phyloP scores from a whole-genome alignment of 805 yeast species.

The Pichia exigua region DNA sequence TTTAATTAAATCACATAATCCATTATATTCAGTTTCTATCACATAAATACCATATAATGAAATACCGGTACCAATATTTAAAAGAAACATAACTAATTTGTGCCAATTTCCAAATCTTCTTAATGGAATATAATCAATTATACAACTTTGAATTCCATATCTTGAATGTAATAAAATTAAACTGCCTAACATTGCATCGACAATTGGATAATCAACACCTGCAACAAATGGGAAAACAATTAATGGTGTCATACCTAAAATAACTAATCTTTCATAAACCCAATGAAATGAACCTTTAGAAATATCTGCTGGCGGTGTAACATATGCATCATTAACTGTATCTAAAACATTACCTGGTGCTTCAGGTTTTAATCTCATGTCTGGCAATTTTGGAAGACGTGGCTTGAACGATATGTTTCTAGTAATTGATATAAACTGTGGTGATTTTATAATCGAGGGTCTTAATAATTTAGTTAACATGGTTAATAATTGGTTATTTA shows the following conservation, averaged over 20 bases:
- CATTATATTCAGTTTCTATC: conserved; percentile 73
- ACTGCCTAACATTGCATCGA: conserved; percentile 65
- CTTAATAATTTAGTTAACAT: conserved; percentile 6
- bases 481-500: not conserved
- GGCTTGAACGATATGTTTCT: conserved; percentile 19
- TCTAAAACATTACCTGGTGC: conserved; percentile 90
- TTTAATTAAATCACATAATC: conserved; percentile 58
- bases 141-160: conserved; percentile 85
- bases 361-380: conserved; percentile 55
- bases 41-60: conserved; percentile 76
- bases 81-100: conserved; percentile 55
- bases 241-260: conserved; percentile 70
- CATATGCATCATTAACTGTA: conserved; percentile 85
- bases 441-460: conserved; percentile 1
- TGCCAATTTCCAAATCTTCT: conserved; percentile 80
- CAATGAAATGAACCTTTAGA: conserved; percentile 87
- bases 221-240: conserved; percentile 66
- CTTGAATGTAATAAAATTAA: conserved; percentile 69
- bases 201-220: conserved; percentile 61
- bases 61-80: conserved; percentile 64
- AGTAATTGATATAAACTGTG: not conserved
- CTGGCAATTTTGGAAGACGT: conserved; percentile 16
- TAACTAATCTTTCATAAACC: conserved; percentile 74
- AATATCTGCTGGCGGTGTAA: conserved; percentile 53
- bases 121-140: conserved; percentile 83